Base-by-base conservation (phyloP, 257 asterid species). In the Solanum habrochaites region DNA sequence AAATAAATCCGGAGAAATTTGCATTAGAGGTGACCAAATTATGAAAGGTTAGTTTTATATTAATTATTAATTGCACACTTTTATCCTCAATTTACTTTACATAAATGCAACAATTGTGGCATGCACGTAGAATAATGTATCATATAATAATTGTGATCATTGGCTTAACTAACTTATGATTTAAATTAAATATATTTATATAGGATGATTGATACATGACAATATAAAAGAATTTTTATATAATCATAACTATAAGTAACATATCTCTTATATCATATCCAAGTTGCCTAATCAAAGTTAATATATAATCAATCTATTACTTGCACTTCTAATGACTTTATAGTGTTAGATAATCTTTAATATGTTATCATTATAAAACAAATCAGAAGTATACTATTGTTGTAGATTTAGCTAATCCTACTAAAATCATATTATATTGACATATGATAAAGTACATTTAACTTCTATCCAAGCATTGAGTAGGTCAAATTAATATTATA, bases 1-100 rank as follows among this genome's bases (percentile, higher is more conserved):
- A 5, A 97, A 95, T 62, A 93, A 94, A 75, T 72, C 95, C 1
- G 99, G 99, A 18, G 99, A 97, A 83, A 95, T 97, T 35, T 97
- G 98, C 85, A 95, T 95, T 1, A 86, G 96, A 49, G 99, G 98
- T 3, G 95, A 97, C 35, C 98, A 97, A 39, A 97, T 97, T 93
- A 97, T 97, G 99, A 95, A 95, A 93, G 99, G 98, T 95, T 92
- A 23, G 25, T 25, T 14, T n/a, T 9, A 78, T 2, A 52, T 52
- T 52, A 25, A 32, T 32, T 32, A 8, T 15, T 71, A 71, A 23
- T 74, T 37, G 39, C 12, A 23, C 47, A 75, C 35, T 56, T 40
- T 42, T 6, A n/a, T 40, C 27, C 11, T 75, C 58, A 40, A 23
- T 75, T 75, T 16, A 40, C 56, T 12, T n/a, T 75, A 16, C 2